These are phyloP conservation scores for Rhodotorula graminis DNA, from an alignment of 768 basidiomycete genomes.

Conservation along the genomic window DNA sequence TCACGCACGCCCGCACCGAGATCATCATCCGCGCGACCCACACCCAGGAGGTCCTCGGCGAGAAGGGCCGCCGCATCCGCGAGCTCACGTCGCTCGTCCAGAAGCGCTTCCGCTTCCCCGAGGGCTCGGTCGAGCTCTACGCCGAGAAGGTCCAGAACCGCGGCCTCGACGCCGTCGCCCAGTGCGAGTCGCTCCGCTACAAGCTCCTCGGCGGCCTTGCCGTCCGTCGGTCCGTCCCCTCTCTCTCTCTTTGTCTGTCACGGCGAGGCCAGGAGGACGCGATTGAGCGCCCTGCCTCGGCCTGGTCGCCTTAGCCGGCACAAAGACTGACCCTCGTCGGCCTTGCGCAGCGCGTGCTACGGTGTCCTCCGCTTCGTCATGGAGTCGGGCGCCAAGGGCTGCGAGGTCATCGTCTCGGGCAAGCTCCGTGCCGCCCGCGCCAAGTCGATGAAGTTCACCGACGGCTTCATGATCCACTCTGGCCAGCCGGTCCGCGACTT, in stretches of 20 bases:
- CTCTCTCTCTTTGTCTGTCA: neutral
- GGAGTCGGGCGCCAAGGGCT: conserved; percentile 99
- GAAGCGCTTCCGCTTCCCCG: conserved; percentile 99
- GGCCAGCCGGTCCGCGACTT: conserved; percentile 87
- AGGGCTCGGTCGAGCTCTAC: conserved; percentile 96
- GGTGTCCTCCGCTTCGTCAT: conserved; percentile 99
- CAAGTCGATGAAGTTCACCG: conserved; percentile 99
- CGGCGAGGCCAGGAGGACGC: too few relatives aligned
- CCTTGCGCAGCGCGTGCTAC: conserved; percentile 73
- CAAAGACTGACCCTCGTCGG: too few relatives aligned
- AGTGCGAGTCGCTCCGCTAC: conserved; percentile 97
- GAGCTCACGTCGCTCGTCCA: conserved; percentile 97
- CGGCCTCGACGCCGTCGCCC: conserved; percentile 95
- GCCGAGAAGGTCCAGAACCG: conserved; percentile 97
- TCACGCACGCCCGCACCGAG: conserved; percentile 98
- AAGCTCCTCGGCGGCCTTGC: conserved; percentile 99
- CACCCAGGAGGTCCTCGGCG: conserved; percentile 88
- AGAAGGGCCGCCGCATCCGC: conserved; percentile 98
- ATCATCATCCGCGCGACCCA: conserved; percentile 99
- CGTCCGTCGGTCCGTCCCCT: conserved; percentile 76
- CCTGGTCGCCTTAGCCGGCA: too few relatives aligned
- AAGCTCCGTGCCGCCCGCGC: conserved; percentile 99
- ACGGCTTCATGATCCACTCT: conserved; percentile 80
- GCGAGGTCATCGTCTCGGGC: conserved; percentile 98
- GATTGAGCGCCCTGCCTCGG: too few relatives aligned